Percentiles rank a stretch among this genome's conserved stretches.
phyloP scores from a whole-genome alignment of 257 asterid genomes.

The Striga asiatica region DNA sequence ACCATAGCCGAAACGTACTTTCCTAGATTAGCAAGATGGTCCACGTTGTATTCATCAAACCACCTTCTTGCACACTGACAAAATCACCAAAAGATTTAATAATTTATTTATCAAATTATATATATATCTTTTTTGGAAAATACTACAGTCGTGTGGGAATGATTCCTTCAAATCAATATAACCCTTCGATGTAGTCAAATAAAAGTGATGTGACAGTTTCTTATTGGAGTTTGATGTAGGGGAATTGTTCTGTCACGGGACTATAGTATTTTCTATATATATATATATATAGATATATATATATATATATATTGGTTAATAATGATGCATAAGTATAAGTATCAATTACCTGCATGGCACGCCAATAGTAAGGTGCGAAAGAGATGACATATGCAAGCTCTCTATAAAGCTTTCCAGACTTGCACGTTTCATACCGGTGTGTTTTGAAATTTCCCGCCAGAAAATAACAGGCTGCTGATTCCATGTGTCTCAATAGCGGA shows the following conservation, averaged over 20 bases:
- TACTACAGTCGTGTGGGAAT: too few species aligned
- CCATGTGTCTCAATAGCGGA: constrained; percentile 81
- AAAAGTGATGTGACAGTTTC: too few species aligned
- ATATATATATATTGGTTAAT: too few species aligned
- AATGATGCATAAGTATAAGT: too few species aligned
- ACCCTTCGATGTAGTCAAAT: too few species aligned
- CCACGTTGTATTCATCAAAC: constrained; percentile 58
- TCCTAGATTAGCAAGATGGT: constrained; percentile 77
- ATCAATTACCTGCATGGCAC: constrained; percentile 75
- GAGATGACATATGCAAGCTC: constrained; percentile 90
- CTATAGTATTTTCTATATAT: too few species aligned
- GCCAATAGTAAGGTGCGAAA: constrained; percentile 92
- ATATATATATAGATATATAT: neutral
- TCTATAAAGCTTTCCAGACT: constrained; percentile 57
- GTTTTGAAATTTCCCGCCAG: constrained; percentile 65
- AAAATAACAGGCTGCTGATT: constrained; percentile 80
- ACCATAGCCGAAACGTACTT: constrained; percentile 97
- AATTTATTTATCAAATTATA: too few species aligned
- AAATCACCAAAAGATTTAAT: too few species aligned
- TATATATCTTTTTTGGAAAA: too few species aligned
- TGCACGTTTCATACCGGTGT: constrained; percentile 55
- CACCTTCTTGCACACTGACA: constrained; percentile 79
- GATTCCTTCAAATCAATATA: too few species aligned
- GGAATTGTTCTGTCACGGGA: too few species aligned
- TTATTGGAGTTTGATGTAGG: too few species aligned